Conservation (phyloP, 768 basidiomycete genomes). For the Hericium erinaceus region DNA sequence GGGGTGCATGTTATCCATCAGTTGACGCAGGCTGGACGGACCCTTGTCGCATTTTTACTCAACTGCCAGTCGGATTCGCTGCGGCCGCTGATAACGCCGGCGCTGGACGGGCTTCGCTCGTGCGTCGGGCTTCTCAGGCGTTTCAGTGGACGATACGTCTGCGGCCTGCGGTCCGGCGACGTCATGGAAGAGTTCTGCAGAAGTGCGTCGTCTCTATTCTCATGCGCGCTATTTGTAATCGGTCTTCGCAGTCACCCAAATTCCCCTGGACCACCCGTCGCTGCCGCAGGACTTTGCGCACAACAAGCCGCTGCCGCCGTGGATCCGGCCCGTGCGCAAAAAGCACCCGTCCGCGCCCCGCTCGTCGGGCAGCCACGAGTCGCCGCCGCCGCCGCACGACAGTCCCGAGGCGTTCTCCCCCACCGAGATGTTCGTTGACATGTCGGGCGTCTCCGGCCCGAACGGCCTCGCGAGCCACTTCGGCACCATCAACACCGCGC, state of each 20-base stretch:
- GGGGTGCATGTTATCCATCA: constrained; percentile 96
- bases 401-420: constrained; percentile 7
- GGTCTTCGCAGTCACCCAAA: constrained; percentile 55
- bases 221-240: not conserved
- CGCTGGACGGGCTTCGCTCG: constrained; percentile 77
- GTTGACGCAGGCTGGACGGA: constrained; percentile 87
- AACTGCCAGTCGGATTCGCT: constrained; percentile 79
- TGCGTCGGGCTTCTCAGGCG: constrained; percentile 82
- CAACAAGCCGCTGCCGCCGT: constrained; percentile 56
- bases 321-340: constrained; percentile 84
- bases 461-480: not conserved
- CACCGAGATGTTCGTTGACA: constrained; percentile 3
- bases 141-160: constrained; percentile 88
- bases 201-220: constrained; percentile 36
- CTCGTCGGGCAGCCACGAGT: constrained; percentile 20
- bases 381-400: constrained; percentile 2
- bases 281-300: constrained; percentile 41
- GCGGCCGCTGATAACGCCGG: constrained; percentile 68
- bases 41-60: constrained; percentile 77
- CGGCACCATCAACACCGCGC: not conserved
- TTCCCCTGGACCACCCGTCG: constrained; percentile 22
- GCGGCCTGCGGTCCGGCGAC: constrained; percentile 42
- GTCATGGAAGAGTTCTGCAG: constrained; percentile 86
- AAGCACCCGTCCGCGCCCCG: constrained; percentile 46
- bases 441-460: not conserved